Percentiles rank a stretch among this genome's conserved stretches.
Evolutionary conservation across 306 rosid species (phyloP).

Genomic region (Rosa rugosa): DNA sequence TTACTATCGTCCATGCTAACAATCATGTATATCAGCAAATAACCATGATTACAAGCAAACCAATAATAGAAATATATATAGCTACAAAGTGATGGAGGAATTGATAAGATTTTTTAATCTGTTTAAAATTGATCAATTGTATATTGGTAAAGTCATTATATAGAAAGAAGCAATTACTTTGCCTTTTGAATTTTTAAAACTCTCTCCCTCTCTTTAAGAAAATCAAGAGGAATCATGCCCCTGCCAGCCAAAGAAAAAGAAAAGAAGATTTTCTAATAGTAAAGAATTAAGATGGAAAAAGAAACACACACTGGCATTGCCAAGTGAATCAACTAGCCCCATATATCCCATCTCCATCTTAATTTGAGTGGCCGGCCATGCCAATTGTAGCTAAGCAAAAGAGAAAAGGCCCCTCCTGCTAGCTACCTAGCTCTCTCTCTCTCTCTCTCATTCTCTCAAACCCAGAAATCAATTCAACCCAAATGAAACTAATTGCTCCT

Average conservation of each 20-base stretch:
- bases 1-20: constrained; percentile 36
- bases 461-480: constrained; percentile 24
- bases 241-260: constrained; percentile 65
- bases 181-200: constrained; percentile 47
- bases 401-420: neutral
- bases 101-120: constrained; percentile 16
- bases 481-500: constrained; percentile 56
- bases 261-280: constrained; percentile 32
- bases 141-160: constrained; percentile 33
- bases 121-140: constrained; percentile 28
- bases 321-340: constrained; percentile 24
- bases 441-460: constrained; percentile 6
- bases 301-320: constrained; percentile 42
- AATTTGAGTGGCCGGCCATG: constrained; percentile 6
- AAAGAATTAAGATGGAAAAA: constrained; percentile 43
- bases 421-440: neutral
- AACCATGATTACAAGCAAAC: constrained; percentile 41
- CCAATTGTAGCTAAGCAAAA: neutral
- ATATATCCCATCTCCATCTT: constrained; percentile 32
- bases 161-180: constrained; percentile 54
- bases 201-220: constrained; percentile 29
- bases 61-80: neutral
- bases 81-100: constrained; percentile 30
- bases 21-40: constrained; percentile 43
- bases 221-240: constrained; percentile 49